Conservation (phyloP, 352 stramenopile genomes). For the Plasmopara viticola region DNA sequence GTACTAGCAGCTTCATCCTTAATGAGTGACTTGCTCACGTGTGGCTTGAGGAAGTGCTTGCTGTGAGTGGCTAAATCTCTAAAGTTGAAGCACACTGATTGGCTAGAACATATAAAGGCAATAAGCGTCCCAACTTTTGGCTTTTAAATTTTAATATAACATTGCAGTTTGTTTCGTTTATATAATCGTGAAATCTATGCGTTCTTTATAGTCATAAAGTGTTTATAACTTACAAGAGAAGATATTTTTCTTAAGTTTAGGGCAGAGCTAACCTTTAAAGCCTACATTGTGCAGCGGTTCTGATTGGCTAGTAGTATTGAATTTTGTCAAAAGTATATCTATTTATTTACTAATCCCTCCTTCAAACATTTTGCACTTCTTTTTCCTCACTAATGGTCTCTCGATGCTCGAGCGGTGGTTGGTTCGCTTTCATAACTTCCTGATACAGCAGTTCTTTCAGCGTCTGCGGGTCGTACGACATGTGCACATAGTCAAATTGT, state of each 20-base stretch:
- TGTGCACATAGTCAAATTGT: slow-evolving; percentile 71
- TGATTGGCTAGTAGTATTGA: background rate
- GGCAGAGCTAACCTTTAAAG: no score
- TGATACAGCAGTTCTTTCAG: slow-evolving; percentile 79
- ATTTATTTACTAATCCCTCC: no score
- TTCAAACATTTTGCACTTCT: background rate
- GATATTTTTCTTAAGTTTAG: no score
- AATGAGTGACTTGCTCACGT: slow-evolving; percentile 17
- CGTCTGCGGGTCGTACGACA: slow-evolving; percentile 59
- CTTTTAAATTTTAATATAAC: no score
- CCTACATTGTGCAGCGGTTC: no score
- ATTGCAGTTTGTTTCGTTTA: no score
- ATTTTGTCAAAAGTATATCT: background rate
- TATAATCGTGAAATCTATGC: no score
- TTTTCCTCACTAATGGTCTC: slow-evolving; percentile 19
- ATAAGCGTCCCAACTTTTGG: no score
- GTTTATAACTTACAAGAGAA: no score
- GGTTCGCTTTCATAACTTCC: slow-evolving; percentile 72
- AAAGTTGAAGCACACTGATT: background rate
- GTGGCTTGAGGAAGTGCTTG: slow-evolving; percentile 8
- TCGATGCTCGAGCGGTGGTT: slow-evolving; percentile 9
- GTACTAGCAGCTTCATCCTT: slow-evolving; percentile 47
- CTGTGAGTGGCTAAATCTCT: background rate
- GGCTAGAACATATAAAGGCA: no score
- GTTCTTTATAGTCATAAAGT: no score